Evolutionary conservation across 805 yeast species (phyloP), one percentile per base, ranked within the genome.

Genomic region (Nakazawaea anatomiae): DNA sequence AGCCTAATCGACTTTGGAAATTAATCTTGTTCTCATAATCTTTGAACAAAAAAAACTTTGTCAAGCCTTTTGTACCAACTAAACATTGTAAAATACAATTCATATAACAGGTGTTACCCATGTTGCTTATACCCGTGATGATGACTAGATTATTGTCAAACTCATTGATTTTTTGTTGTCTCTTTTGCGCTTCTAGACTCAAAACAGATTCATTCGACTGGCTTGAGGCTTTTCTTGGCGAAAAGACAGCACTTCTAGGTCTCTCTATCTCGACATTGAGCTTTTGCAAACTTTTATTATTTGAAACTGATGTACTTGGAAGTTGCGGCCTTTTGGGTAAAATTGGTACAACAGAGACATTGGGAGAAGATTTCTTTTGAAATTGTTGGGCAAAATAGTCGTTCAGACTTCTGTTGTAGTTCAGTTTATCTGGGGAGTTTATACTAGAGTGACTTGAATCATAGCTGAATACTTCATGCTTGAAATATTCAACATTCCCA

Each of bases 71-170:
- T 0, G 92, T 82, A 0, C 92, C 91, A 4, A 84, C 74, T 36
- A 92, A 64, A 64, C 97, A 89, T 67, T 91, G 98, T n/a, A 91
- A 66, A 3, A 87, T 75, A 57, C 96, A 86, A 67, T 91, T 91
- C 90, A 91, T 86, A 66, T 91, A 91, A 65, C 97, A 91, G 0
- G 96, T 87, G 60, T 92, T 92, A 2, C 97, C 96, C 54, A 91
- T 70, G 63, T 91, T 91, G 11, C 75, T 72, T 5, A 91, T 71
- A 0, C 98, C 97, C 0, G 90, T 82, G 18, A 81, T 71, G 47
- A 82, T 75, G 51, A 71, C 67, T 30, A 66, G 40, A 47, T 14
- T 47, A 28, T 34, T 47, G 44, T 29, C 55, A n/a, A 49, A 49
- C 7, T 31, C n/a, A 28, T 49, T 18, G 28, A 49, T 38, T 28